These are phyloP conservation scores for Jacaranda copaia DNA, from an alignment of 257 asterid species.

Conservation along the genomic window DNA sequence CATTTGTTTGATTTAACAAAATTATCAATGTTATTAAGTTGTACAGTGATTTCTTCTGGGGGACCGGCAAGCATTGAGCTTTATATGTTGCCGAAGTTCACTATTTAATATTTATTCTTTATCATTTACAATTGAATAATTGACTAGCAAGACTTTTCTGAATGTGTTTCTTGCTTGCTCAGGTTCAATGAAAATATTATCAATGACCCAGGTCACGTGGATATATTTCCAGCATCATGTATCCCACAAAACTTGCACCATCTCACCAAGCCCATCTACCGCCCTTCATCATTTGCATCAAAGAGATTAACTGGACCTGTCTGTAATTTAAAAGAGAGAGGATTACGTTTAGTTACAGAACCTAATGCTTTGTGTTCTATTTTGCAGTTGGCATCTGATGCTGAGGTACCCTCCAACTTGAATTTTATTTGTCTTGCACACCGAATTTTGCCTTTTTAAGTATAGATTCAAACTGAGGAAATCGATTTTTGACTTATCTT, in stretches of 20 bases:
- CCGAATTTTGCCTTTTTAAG: slow-evolving; percentile 14
- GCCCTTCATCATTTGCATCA: slow-evolving; percentile 48
- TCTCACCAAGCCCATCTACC: slow-evolving; percentile 78
- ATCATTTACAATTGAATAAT: slow-evolving; percentile 24
- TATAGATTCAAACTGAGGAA: neutral
- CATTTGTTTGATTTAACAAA: neutral
- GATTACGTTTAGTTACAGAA: slow-evolving; percentile 76
- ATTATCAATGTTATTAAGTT: neutral
- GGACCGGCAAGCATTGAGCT: neutral
- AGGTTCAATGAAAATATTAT: slow-evolving; percentile 94
- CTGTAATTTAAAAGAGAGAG: slow-evolving; percentile 59
- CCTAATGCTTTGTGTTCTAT: slow-evolving; percentile 69
- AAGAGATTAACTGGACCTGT: slow-evolving; percentile 47
- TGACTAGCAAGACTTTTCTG: slow-evolving; percentile 35
- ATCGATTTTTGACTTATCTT: slow-evolving; percentile 21
- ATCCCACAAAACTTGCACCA: slow-evolving; percentile 78
- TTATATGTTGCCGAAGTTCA: slow-evolving; percentile 21
- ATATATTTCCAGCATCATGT: slow-evolving; percentile 90
- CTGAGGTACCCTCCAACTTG: slow-evolving; percentile 65
- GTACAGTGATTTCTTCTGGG: slow-evolving; percentile 19
- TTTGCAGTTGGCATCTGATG: slow-evolving; percentile 80
- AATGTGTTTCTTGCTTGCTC: slow-evolving; percentile 44
- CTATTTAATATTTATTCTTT: slow-evolving; percentile 19
- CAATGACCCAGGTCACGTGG: slow-evolving; percentile 93
- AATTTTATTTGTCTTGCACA: slow-evolving; percentile 11